Evolutionary conservation across 208 protist genomes (phyloP), one percentile per base, ranked within the genome.

Genomic region (Acanthamoeba lenticulata): DNA sequence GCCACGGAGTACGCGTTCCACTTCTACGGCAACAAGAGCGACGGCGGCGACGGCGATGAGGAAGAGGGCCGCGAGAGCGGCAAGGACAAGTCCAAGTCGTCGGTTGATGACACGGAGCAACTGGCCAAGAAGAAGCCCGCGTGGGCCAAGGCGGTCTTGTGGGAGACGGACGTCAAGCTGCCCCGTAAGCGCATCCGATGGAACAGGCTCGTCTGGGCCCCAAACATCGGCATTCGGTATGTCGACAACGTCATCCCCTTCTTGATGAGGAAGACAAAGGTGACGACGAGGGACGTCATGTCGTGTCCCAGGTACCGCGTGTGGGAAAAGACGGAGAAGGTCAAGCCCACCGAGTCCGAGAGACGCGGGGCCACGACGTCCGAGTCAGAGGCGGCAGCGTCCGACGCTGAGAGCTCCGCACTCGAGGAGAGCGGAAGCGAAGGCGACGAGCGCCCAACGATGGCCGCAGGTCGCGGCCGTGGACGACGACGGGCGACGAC

Each of bases 271-370:
- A n/a, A n/a, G n/a, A n/a, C 57, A 52, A 52, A 52, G 45, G n/a
- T n/a, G n/a, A n/a, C n/a, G n/a, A n/a, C 29, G n/a, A n/a, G n/a
- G n/a, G n/a, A n/a, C n/a, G n/a, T n/a, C n/a, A n/a, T n/a, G n/a
- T n/a, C n/a, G n/a, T n/a, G n/a, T n/a, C n/a, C n/a, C n/a, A 77
- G 67, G 67, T 77, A 77, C 21, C 67, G 67, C 3, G 67, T 77
- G 38, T 77, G 67, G 67, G 27, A 13, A 4, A 77, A 77, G 67
- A 77, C 67, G 17, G 67, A 77, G 38, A 77, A 77, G 34, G 67
- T 77, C 1, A 77, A 77, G 67, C 67, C 67, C 0, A 77, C 67
- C 15, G 67, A 77, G 67, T 17, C 5, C 2, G 67, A 77, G 34
- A 38, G 67, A 17, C 67, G 67, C 27, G 67, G 34, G 34, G 67